These are phyloP conservation scores for Macrotyloma uniflorum DNA, from an alignment of 306 rosid species.

Conservation along the genomic window DNA sequence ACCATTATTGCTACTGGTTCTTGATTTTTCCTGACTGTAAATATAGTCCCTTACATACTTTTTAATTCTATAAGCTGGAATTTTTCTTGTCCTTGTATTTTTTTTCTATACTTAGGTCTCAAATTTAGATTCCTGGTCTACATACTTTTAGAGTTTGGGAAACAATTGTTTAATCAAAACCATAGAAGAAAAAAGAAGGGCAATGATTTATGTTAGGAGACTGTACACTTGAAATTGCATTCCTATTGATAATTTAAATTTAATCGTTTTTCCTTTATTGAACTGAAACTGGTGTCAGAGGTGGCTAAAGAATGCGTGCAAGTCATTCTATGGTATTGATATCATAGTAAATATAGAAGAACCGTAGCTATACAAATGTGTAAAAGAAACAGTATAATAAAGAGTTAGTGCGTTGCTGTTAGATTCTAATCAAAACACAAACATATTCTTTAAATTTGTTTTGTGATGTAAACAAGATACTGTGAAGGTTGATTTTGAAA, in stretches of 20 bases:
- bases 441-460: neutral
- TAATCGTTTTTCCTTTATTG: neutral
- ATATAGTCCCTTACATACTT: neutral
- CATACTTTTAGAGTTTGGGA: neutral
- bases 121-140: slow-evolving; percentile 13
- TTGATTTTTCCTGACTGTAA: neutral
- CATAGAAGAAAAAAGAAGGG: neutral
- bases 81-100: slow-evolving; percentile 3
- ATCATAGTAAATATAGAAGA: neutral
- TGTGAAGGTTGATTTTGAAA: slow-evolving; percentile 6
- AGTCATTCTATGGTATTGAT: slow-evolving; percentile 5
- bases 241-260: neutral
- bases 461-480: slow-evolving; percentile 9
- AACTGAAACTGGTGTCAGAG: neutral
- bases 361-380: neutral
- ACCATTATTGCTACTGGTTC: neutral
- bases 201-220: neutral
- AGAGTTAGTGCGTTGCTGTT: neutral
- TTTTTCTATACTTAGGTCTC: neutral
- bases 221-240: neutral
- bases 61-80: neutral
- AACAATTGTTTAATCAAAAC: neutral
- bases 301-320: neutral
- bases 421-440: neutral
- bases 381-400: neutral